These are phyloP conservation scores for Rhizophagus sp. DNA, from an alignment of 192 early-diverging fungal species.

Conservation along the genomic window DNA sequence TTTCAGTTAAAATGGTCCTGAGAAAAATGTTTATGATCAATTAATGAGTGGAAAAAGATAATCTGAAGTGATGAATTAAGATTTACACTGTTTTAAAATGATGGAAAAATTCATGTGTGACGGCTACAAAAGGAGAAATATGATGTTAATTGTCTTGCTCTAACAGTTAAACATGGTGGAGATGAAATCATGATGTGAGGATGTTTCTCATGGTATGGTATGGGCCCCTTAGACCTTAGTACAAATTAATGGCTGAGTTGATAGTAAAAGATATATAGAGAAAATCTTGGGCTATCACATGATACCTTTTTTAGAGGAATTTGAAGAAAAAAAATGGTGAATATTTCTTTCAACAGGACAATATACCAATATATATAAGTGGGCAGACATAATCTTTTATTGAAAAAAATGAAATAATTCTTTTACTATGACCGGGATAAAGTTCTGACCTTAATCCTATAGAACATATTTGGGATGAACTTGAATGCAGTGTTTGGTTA, in stretches of 20 bases:
- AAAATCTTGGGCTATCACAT: not conserved
- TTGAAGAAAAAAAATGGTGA: not conserved
- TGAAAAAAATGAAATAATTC: not conserved
- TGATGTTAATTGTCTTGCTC: too few relatives aligned
- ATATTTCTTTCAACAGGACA: not conserved
- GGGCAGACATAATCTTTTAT: not conserved
- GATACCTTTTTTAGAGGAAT: not conserved
- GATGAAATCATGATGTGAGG: too few relatives aligned
- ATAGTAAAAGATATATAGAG: not conserved
- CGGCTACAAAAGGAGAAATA: too few relatives aligned
- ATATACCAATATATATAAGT: not conserved
- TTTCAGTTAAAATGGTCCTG: not conserved
- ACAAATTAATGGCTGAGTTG: not conserved
- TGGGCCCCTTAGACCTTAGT: not conserved
- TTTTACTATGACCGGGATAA: not conserved
- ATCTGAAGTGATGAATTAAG: not conserved
- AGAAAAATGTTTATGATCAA: not conserved
- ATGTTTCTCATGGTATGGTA: too few relatives aligned
- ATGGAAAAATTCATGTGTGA: not conserved
- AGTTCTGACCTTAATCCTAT: not conserved
- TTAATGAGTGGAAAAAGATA: not conserved
- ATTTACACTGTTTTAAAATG: not conserved
- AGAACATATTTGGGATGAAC: not conserved
- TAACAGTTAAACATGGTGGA: too few relatives aligned
- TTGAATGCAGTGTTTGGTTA: not conserved